These are phyloP conservation scores for Tetratostichococcus sp. DNA, from an alignment of 139 green algal species.

Conservation along the genomic window DNA sequence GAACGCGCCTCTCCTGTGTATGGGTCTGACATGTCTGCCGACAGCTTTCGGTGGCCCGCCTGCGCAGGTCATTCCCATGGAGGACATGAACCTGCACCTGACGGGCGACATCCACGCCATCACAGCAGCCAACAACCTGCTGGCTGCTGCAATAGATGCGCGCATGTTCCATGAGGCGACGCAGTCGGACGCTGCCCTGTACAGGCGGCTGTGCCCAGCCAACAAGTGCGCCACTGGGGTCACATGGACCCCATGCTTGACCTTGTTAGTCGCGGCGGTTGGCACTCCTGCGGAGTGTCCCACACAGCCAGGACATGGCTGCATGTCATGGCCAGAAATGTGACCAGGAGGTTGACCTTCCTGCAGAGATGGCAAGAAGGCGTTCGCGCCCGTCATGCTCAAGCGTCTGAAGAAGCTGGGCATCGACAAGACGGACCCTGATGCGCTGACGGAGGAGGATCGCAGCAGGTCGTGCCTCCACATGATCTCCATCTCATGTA, in stretches of 20 bases:
- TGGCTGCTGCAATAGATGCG: slow-evolving; percentile 91
- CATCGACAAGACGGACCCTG: slow-evolving; percentile 85
- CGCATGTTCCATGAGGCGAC: slow-evolving; percentile 96
- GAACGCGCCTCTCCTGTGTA: too few relatives aligned
- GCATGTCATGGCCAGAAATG: too few relatives aligned
- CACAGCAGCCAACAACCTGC: slow-evolving; percentile 95
- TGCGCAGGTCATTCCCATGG: slow-evolving; percentile 84
- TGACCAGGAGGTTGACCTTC: too few relatives aligned
- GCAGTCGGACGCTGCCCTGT: slow-evolving; percentile 77
- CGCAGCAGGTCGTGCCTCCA: slow-evolving; percentile 24
- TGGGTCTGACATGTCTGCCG: too few relatives aligned
- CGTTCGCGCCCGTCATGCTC: slow-evolving; percentile 89
- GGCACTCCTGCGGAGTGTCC: too few relatives aligned
- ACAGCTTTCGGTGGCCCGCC: too few relatives aligned
- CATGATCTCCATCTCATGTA: neutral
- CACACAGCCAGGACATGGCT: too few relatives aligned
- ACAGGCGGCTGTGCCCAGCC: slow-evolving; percentile 79
- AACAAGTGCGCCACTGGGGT: slow-evolving; percentile 7
- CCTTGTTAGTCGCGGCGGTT: too few relatives aligned
- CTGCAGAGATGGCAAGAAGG: slow-evolving; percentile 57
- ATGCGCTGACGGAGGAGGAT: slow-evolving; percentile 86
- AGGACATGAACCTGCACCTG: slow-evolving; percentile 91
- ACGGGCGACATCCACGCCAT: slow-evolving; percentile 98
- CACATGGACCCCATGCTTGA: too few relatives aligned
- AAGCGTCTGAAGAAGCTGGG: slow-evolving; percentile 84